Conservation (phyloP, 164 flowering plant species). For the Litsea cubeba region DNA sequence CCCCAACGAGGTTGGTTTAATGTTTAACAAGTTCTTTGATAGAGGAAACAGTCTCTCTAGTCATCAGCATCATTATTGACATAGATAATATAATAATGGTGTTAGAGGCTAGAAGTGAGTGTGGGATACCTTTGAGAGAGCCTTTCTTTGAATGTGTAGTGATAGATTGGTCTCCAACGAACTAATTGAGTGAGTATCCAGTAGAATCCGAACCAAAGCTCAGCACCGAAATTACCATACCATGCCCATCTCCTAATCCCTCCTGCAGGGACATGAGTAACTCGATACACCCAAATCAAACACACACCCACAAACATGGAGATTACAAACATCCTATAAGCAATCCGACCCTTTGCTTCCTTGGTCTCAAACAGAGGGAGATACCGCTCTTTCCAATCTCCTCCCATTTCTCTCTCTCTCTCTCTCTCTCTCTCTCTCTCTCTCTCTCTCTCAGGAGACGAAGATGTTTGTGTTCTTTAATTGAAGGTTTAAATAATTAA, state of each 20-base stretch:
- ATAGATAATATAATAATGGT: no score
- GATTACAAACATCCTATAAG: slow-evolving; percentile 12
- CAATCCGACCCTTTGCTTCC: slow-evolving; percentile 13
- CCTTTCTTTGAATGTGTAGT: slow-evolving; percentile 19
- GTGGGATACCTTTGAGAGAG: slow-evolving; percentile 16
- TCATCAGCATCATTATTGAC: no score
- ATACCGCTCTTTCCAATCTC: not conserved
- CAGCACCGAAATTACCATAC: slow-evolving; percentile 30
- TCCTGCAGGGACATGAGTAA: slow-evolving; percentile 16
- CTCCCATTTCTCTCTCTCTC: slow-evolving; percentile 7
- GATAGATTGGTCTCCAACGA: slow-evolving; percentile 27
- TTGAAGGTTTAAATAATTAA: no score
- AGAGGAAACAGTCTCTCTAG: no score
- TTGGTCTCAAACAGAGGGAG: slow-evolving; percentile 27
- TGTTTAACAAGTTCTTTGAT: no score
- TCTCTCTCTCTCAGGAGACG: no score
- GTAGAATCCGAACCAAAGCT: slow-evolving; percentile 39
- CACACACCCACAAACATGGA: slow-evolving; percentile 25
- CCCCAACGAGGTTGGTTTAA: no score
- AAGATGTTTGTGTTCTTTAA: no score
- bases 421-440: not conserved
- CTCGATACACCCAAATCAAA: slow-evolving; percentile 25
- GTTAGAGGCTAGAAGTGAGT: no score
- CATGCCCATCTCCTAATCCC: slow-evolving; percentile 27
- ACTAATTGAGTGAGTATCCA: slow-evolving; percentile 17